Evolutionary conservation across 208 protist species (phyloP), one percentile per base, ranked within the genome.

Genomic region (Leishmania guyanensis): DNA sequence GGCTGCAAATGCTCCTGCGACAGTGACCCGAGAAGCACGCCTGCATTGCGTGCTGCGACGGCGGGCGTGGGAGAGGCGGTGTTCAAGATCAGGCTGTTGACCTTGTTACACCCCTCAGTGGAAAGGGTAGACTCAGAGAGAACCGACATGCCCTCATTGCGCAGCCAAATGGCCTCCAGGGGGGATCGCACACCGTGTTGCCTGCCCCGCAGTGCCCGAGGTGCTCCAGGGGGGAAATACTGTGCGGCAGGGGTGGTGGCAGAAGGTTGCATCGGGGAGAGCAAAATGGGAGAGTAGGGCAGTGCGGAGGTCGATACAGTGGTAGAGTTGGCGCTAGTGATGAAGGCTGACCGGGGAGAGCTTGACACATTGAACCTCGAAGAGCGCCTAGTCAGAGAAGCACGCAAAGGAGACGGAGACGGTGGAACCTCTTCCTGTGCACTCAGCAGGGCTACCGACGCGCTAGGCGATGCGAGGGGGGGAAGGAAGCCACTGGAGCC

Each of bases 111-210:
- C 71, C 29, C 50, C 71, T 62, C 71, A 39, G 46, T 29, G 33
- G 51, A 53, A 16, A 75, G 9, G 6, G 14, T 75, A 5, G 5
- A 56, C 6, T 53, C 71, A 3, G 50, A 75, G 71, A 17, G 29
- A 26, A 17, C 71, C 50, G 9, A 43, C n/a, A 60, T 12, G 51
- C 51, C 71, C 3, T 26, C 51, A 5, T 14, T 75, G 51, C 71
- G 71, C 51, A 56, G 46, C n/a, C 71, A 75, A 22, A 58, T 43
- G 26, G 46, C 71, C 46, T 75, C 71, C 50, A 75, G 50, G 26
- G 71, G 48, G 17, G 51, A 75, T 75, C 46, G 71, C 29, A 56
- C 50, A 36, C 46, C 51, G 29, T 43, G 71, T 4, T 60, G 71
- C 50, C 50, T 22, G 29, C 14, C 10, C 48, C 50, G 29, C 46